Conservation (phyloP, 257 asterid species). For the Phtheirospermum japonicum region DNA sequence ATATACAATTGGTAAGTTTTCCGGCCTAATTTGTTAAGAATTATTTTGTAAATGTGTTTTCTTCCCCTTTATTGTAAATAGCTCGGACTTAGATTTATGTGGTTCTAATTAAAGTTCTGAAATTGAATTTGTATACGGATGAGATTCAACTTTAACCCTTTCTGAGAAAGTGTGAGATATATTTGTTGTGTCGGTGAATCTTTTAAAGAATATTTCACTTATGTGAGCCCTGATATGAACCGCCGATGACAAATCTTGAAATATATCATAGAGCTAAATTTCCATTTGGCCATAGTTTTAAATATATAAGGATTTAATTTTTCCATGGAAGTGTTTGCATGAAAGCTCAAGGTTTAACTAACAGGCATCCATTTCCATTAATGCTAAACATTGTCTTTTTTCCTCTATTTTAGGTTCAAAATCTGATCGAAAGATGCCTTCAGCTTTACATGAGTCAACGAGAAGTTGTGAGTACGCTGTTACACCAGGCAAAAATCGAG, state of each 20-base stretch:
- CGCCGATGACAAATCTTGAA: background rate
- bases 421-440: conserved; percentile 88
- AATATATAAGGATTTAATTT: too few relatives aligned
- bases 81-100: background rate
- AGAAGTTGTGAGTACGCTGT: conserved; percentile 67
- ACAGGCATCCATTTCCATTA: background rate
- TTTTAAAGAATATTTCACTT: background rate
- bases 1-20: conserved; percentile 63
- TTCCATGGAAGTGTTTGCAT: background rate
- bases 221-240: background rate
- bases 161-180: background rate
- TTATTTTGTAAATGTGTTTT: background rate
- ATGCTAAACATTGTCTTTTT: conserved; percentile 17
- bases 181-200: background rate
- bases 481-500: conserved; percentile 73
- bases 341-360: background rate
- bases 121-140: background rate
- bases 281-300: background rate
- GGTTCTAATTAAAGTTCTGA: background rate
- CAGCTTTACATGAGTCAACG: conserved; percentile 82
- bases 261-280: background rate
- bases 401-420: conserved; percentile 59
- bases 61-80: background rate
- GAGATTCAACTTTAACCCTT: background rate
- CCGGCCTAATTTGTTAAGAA: background rate